These are phyloP conservation scores for Fusarium nurragi DNA, from an alignment of 2,329 filamentous ascomycete genomes.

Conservation along the genomic window DNA sequence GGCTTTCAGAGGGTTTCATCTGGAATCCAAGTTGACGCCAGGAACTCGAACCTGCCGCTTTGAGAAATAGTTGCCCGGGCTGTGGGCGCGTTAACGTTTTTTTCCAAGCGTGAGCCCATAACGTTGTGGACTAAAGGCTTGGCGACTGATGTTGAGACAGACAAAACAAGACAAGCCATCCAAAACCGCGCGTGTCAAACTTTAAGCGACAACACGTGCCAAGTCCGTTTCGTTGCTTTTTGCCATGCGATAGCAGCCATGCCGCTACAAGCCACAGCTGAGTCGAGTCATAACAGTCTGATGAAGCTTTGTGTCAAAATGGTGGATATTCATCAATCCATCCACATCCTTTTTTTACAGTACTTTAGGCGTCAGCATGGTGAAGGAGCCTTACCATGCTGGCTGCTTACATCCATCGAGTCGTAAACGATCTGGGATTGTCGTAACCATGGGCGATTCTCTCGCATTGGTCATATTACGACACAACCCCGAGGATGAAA, in stretches of 20 bases:
- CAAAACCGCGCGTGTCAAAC: constrained; percentile 39
- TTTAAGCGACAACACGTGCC: constrained; percentile 43
- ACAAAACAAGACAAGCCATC: constrained; percentile 31
- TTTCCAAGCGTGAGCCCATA: constrained; percentile 7
- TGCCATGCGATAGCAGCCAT: constrained; percentile 27
- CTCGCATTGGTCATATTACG: constrained; percentile 1
- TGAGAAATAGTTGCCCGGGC: constrained; percentile 5
- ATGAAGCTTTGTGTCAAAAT: constrained; percentile 16
- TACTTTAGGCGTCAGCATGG: background rate
- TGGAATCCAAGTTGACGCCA: constrained; percentile 1
- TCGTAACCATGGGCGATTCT: background rate
- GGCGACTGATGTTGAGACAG: constrained; percentile 32
- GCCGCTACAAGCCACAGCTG: constrained; percentile 37
- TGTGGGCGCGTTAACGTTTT: constrained; percentile 9
- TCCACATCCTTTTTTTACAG: background rate
- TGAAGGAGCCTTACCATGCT: background rate
- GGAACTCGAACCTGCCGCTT: constrained; percentile 2
- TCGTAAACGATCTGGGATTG: background rate
- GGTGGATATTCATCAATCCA: background rate
- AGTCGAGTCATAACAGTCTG: constrained; percentile 28
- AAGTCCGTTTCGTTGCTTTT: constrained; percentile 38
- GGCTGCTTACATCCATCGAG: background rate
- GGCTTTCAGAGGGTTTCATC: constrained; percentile 21
- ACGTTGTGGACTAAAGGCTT: constrained; percentile 8
- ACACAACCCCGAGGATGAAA: constrained; percentile 7